Evolutionary conservation across 352 stramenopile genomes (phyloP), one percentile per base, ranked within the genome.

Genomic region (Peronospora belbahrii): DNA sequence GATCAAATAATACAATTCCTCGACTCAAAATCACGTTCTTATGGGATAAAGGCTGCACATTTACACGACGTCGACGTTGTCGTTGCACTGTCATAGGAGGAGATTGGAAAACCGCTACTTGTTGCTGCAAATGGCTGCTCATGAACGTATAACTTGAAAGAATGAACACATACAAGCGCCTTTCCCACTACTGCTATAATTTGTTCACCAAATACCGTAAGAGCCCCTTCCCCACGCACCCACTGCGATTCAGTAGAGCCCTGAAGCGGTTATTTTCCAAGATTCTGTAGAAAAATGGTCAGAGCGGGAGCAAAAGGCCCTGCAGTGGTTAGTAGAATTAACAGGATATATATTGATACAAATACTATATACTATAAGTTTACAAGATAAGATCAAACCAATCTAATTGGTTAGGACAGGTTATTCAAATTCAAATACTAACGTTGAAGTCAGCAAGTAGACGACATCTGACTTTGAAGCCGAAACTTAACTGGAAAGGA

Each of bases 1-100:
- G 71, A 36, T 83, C 68, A 46, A 83, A 83, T 0, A 83, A 42
- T 37, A 83, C 56, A 37, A 83, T 52, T 6, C 68, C 68, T 0
- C 62, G 59, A 5, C 48, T 52, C 36, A 66, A 44, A 9, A 41
- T 38, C 36, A 56, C 13, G 33, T 60, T 60, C 41, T 61, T 51
- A 14, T 43, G 52, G 27, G 28, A 15, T 18, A 46, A 37, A 2
- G 45, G 33, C 14, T 36, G 45, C 23, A 17, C 34, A 34, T 56
- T 30, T 30, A 8, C 34, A 41, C 36, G 59, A 0, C 36, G 53
- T 13, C 59, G 30, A 9, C 42, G 59, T 4, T 41, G 35, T 23
- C 33, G 33, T 22, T 38, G 17, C 15, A 14, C 22, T 7, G 42
- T 25, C 1, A 20, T 13, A 38, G 35, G 34, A 30, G 36, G 7